phyloP scores from a whole-genome alignment of 1,139 yeast species.

The Yamadazyma dendronema region DNA sequence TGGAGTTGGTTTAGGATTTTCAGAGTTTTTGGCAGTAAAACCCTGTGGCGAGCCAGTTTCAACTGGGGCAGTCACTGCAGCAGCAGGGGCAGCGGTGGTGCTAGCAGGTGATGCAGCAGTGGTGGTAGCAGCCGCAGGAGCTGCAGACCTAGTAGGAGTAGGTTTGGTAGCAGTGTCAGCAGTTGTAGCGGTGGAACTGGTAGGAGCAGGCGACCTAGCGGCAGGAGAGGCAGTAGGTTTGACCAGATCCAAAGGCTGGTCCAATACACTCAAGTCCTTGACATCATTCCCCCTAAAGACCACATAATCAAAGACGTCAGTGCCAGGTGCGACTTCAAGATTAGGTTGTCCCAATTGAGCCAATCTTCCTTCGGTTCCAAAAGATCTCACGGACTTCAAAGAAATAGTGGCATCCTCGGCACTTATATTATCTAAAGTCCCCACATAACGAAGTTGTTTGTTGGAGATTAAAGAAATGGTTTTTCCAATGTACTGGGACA shows the following conservation, averaged over 20 bases:
- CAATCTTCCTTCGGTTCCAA: slow-evolving; percentile 92
- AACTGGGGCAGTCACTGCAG: slow-evolving; percentile 7
- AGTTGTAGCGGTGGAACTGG: slow-evolving; percentile 1
- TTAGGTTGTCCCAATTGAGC: slow-evolving; percentile 56
- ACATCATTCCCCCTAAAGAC: slow-evolving; percentile 93
- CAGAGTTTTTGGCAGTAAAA: no score
- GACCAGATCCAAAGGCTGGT: slow-evolving; percentile 56
- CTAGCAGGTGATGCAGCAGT: slow-evolving; percentile 10
- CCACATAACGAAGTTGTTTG: slow-evolving; percentile 87
- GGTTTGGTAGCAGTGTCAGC: slow-evolving; percentile 12
- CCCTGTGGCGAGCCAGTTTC: slow-evolving; percentile 4
- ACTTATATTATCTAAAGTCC: slow-evolving; percentile 80
- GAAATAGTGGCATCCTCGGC: slow-evolving; percentile 93
- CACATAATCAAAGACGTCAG: slow-evolving; percentile 72
- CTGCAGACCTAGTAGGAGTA: slow-evolving; percentile 12
- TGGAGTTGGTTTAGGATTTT: no score
- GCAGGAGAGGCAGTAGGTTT: slow-evolving; percentile 28
- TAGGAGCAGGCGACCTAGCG: slow-evolving; percentile 11
- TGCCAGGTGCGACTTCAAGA: slow-evolving; percentile 72
- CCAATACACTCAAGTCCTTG: slow-evolving; percentile 82
- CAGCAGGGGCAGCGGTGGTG: slow-evolving; percentile 7
- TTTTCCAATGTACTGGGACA: slow-evolving; percentile 91
- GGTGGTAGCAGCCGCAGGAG: slow-evolving; percentile 4
- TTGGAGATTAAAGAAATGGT: slow-evolving; percentile 86
- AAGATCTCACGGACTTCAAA: slow-evolving; percentile 73